A percentile compares a stretch with the other conserved stretches of the same genome.
These are phyloP conservation scores for Komagataella mondaviorum DNA, from an alignment of 805 yeast species.

Conservation along the genomic window DNA sequence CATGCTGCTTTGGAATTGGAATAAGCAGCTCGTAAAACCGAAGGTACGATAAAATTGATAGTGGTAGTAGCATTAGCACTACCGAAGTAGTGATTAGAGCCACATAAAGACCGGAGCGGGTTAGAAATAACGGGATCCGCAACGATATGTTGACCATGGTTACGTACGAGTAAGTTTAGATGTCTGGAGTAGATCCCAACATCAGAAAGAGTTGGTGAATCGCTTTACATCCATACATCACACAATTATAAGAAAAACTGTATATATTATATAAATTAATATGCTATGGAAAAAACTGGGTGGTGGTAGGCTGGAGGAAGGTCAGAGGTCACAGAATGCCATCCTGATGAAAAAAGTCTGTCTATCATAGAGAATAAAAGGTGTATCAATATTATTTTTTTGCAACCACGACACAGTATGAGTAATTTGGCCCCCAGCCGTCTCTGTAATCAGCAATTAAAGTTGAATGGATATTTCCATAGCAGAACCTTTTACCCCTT, in stretches of 20 bases:
- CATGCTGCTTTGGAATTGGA: conserved; percentile 7
- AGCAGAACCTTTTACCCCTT: neutral
- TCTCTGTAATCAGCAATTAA: neutral
- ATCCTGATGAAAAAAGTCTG: neutral
- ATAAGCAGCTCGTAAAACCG: conserved; percentile 16
- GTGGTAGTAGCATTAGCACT: conserved; percentile 16
- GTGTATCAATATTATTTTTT: neutral
- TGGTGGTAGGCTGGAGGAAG: neutral
- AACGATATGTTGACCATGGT: conserved; percentile 9
- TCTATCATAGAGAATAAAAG: neutral
- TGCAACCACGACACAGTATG: neutral
- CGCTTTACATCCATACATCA: neutral
- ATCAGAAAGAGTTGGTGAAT: neutral
- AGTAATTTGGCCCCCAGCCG: neutral
- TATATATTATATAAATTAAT: neutral
- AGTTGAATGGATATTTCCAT: neutral
- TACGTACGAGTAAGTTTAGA: neutral
- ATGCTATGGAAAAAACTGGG: neutral
- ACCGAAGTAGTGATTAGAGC: conserved; percentile 6
- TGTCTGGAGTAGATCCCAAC: conserved; percentile 1
- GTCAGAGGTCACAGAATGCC: neutral
- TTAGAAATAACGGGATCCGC: conserved; percentile 10
- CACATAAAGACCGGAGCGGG: conserved; percentile 9
- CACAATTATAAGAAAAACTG: neutral
- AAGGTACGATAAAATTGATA: conserved; percentile 17